Conservation (phyloP, 805 yeast species). For the Ogataea trehalophila region DNA sequence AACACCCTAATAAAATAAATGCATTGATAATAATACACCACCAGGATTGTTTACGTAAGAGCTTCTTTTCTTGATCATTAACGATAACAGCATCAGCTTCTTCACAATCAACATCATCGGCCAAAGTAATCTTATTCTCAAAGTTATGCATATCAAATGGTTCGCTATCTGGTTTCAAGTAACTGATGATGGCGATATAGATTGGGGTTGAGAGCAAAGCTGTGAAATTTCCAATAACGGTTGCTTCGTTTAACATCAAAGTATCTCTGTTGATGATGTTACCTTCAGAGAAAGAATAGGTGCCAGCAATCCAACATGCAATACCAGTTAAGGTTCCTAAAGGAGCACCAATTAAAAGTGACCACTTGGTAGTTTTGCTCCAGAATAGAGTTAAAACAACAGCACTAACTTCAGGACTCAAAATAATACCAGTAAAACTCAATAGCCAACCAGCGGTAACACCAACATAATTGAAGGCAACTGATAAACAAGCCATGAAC, state of each 20-base stretch:
- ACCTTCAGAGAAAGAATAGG: slow-evolving; percentile 19
- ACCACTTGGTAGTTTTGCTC: slow-evolving; percentile 24
- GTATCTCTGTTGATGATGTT: slow-evolving; percentile 26
- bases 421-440: slow-evolving; percentile 35
- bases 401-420: slow-evolving; percentile 34
- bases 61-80: slow-evolving; percentile 17
- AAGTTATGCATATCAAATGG: slow-evolving; percentile 28
- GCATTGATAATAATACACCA: slow-evolving; percentile 38
- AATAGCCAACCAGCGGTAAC: slow-evolving; percentile 39
- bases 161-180: slow-evolving; percentile 24
- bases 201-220: slow-evolving; percentile 25
- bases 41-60: slow-evolving; percentile 32
- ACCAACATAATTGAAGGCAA: slow-evolving; percentile 37
- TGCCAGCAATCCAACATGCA: slow-evolving; percentile 38
- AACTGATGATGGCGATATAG: slow-evolving; percentile 26
- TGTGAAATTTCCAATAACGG: slow-evolving; percentile 27
- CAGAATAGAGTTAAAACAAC: slow-evolving; percentile 34
- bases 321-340: slow-evolving; percentile 51
- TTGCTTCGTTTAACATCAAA: slow-evolving; percentile 18
- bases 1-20: slow-evolving; percentile 27
- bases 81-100: slow-evolving; percentile 27
- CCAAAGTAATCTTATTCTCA: slow-evolving; percentile 23
- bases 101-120: slow-evolving; percentile 33
- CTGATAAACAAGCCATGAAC: slow-evolving; percentile 34
- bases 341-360: slow-evolving; percentile 37